phyloP scores from a whole-genome alignment of 1,284 basidiomycete genomes.

The Rhodotorula sp. region DNA sequence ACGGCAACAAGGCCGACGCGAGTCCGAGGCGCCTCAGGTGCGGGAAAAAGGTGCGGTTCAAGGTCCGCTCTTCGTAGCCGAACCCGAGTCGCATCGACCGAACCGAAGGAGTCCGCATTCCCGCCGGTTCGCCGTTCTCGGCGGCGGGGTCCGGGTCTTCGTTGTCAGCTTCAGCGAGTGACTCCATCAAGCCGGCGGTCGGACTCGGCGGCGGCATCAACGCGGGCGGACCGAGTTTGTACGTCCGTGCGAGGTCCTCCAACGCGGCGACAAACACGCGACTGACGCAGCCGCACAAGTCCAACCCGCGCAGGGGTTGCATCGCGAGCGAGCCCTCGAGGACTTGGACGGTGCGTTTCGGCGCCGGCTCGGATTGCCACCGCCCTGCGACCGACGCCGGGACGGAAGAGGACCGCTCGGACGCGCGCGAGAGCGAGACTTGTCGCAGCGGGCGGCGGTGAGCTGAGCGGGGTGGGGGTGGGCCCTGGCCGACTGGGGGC shows the following conservation, averaged over 20 bases:
- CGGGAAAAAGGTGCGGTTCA: constrained; percentile 57
- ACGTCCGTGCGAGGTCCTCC: constrained; percentile 53
- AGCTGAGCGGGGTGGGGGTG: neutral
- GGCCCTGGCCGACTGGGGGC: neutral
- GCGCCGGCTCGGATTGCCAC: constrained; percentile 12
- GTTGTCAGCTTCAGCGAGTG: constrained; percentile 40
- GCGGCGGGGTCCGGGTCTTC: constrained; percentile 45
- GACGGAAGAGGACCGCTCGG: constrained; percentile 36
- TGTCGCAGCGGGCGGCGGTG: constrained; percentile 5
- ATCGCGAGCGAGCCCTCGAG: constrained; percentile 44
- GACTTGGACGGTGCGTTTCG: constrained; percentile 25
- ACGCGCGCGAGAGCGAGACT: constrained; percentile 15
- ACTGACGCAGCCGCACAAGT: constrained; percentile 92
- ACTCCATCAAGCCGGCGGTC: constrained; percentile 3
- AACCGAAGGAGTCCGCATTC: constrained; percentile 52
- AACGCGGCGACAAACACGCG: constrained; percentile 68
- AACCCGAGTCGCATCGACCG: constrained; percentile 11
- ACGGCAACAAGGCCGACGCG: constrained; percentile 74
- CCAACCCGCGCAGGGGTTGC: constrained; percentile 76
- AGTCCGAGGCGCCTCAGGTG: constrained; percentile 78
- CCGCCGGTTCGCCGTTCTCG: constrained; percentile 46
- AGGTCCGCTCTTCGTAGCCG: constrained; percentile 54
- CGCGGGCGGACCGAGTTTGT: constrained; percentile 33
- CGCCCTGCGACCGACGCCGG: constrained; percentile 25
- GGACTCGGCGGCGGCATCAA: constrained; percentile 2